Base-by-base conservation (phyloP, 495 filamentous ascomycete species). In the Penicillium odoratum region DNA sequence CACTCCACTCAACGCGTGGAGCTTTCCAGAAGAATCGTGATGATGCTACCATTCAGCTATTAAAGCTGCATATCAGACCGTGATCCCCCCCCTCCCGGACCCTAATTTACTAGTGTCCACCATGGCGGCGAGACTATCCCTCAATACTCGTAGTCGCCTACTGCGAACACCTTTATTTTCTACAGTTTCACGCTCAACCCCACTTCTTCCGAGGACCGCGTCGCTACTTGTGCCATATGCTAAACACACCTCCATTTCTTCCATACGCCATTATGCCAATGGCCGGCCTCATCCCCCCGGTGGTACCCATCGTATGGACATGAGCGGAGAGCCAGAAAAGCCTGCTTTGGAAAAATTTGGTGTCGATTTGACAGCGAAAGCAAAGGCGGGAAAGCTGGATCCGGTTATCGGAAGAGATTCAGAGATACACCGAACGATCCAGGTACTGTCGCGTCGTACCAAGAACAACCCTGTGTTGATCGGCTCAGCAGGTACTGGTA, bases 381-480 rank as follows among this genome's bases (percentile, higher is more conserved):
- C 94, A 29, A 91, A 81, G 66, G 88, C 86, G 28, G 94, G 94
- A 46, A 97, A 96, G 70, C 80, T 98, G 6, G 94, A 98, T 64
- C 94, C 94, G 1, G 92, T 98, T 6, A 97, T 98, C 71, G 94
- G 94, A 21, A 82, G 94, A 68, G 92, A 96, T 62, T 79, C 84
- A 7, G 92, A 96, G 73, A 95, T 97, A 48, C 89, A 96, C 68
- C 81, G 95, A 47, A 96, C 93, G 5, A 96, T 98, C 33, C 94
- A 98, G 63, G 84, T 98, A 26, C 76, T 98, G 11, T 97, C 93
- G 10, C 81, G 94, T 54, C 81, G 94, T 48, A 97, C 94, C 5
- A 98, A 98, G 72, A 98, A 98, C 69, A 98, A 98, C 58, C 94
- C 94, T 1, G 93, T 97, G 18, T 77, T 97, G 30, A 97, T 97